Evolutionary conservation across 2,329 filamentous ascomycete species (phyloP).

Genomic region (Exophiala aquamarina): DNA sequence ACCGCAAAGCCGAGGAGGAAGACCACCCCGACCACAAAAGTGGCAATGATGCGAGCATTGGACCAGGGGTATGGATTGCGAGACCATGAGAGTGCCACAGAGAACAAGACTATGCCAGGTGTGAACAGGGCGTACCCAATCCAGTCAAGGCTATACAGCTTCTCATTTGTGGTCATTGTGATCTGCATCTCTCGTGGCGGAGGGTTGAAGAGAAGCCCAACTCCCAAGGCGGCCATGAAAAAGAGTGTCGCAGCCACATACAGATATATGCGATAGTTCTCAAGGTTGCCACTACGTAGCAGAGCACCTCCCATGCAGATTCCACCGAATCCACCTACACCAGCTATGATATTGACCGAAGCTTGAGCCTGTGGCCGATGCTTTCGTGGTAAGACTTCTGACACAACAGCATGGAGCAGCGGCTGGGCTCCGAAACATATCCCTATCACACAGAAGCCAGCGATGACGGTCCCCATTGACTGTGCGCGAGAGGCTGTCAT

Average conservation of each 20-base stretch:
- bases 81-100: conserved; percentile 53
- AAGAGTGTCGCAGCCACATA: conserved; percentile 14
- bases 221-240: conserved; percentile 40
- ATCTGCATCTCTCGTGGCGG: conserved; percentile 39
- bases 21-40: conserved; percentile 44
- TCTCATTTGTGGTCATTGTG: conserved; percentile 30
- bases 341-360: conserved; percentile 10
- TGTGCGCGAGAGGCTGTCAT: conserved; percentile 13
- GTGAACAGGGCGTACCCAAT: conserved; percentile 51
- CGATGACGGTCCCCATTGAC: conserved; percentile 14
- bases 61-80: conserved; percentile 48
- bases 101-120: conserved; percentile 37
- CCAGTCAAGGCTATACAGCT: conserved; percentile 49
- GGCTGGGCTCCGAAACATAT: conserved; percentile 11
- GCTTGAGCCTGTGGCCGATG: conserved; percentile 14
- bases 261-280: conserved; percentile 15
- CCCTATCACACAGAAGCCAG: conserved; percentile 8
- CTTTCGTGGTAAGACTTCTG: conserved; percentile 17
- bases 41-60: conserved; percentile 44
- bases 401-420: conserved; percentile 15
- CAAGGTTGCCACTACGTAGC: conserved; percentile 1
- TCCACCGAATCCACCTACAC: conserved; percentile 4
- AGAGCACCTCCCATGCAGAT: conserved; percentile 9
- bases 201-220: conserved; percentile 45
- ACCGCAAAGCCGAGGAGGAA: conserved; percentile 42